Conservation (phyloP, 805 yeast genomes). For the Candida hispaniensis region DNA sequence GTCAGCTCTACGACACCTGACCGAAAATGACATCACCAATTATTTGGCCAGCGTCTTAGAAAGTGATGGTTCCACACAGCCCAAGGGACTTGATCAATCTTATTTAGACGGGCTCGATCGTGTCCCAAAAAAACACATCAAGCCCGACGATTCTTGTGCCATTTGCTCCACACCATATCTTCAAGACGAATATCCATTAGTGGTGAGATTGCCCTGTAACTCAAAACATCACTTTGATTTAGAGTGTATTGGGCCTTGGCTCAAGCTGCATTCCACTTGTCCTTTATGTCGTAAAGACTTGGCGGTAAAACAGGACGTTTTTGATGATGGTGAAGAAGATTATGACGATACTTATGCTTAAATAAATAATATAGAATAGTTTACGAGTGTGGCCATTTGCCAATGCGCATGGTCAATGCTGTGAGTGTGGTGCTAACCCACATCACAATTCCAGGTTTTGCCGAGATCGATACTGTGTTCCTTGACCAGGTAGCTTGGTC, state of each 20-base stretch:
- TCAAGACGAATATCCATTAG: slow-evolving; percentile 66
- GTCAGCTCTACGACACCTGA: slow-evolving; percentile 15
- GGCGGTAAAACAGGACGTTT: slow-evolving; percentile 38
- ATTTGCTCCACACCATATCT: slow-evolving; percentile 68
- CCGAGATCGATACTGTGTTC: slow-evolving; percentile 14
- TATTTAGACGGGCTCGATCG: slow-evolving; percentile 72
- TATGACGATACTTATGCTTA: slow-evolving; percentile 75
- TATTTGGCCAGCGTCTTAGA: slow-evolving; percentile 11
- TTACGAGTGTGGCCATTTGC: no score
- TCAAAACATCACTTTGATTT: slow-evolving; percentile 66
- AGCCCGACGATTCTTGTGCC: slow-evolving; percentile 55
- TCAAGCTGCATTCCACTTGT: slow-evolving; percentile 48
- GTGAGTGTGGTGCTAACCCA: no score
- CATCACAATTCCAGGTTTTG: slow-evolving; percentile 11
- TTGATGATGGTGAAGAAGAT: slow-evolving; percentile 37
- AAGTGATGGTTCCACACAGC: slow-evolving; percentile 5
- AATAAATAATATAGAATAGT: no score
- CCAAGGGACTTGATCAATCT: slow-evolving; percentile 32
- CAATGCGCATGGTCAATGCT: no score
- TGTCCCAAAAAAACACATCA: slow-evolving; percentile 38
- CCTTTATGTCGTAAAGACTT: slow-evolving; percentile 80
- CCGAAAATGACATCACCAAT: slow-evolving; percentile 10
- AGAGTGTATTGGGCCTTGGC: slow-evolving; percentile 89
- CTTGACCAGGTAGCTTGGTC: slow-evolving; percentile 11
- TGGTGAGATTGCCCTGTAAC: slow-evolving; percentile 65